A percentile compares a stretch with the other conserved stretches of the same genome.
phyloP scores from a whole-genome alignment of 2,329 filamentous ascomycete species.

The Aspergillus uvarum region DNA sequence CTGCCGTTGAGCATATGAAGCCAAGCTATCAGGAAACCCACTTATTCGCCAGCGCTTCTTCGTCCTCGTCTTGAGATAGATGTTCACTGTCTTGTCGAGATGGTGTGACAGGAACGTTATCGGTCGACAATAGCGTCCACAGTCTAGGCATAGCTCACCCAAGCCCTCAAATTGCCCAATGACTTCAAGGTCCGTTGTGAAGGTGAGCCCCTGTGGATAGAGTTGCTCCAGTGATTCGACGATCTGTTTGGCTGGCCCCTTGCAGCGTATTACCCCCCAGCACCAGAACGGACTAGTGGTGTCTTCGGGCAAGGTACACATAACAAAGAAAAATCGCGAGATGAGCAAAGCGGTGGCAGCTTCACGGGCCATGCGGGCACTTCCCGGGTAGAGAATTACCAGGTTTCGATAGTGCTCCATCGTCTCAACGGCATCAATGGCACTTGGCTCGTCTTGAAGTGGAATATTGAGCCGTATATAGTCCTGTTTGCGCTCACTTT shows the following conservation, averaged over 20 bases:
- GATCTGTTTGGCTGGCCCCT: conserved; percentile 14
- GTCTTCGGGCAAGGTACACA: conserved; percentile 11
- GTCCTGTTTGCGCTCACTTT: conserved; percentile 4
- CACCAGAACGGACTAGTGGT: conserved; percentile 16
- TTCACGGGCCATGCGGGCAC: conserved; percentile 18
- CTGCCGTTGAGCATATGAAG: conserved; percentile 7
- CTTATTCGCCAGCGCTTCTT: conserved; percentile 14
- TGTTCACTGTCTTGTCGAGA: conserved; percentile 6
- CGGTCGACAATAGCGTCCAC: conserved; percentile 10
- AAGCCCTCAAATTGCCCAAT: conserved; percentile 4
- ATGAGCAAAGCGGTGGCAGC: conserved; percentile 16
- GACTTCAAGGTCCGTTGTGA: conserved; percentile 13
- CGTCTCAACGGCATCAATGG: conserved; percentile 11
- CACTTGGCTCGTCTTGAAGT: conserved; percentile 8
- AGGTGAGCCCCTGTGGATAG: conserved; percentile 17
- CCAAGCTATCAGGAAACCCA: conserved; percentile 10
- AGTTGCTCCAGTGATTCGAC: conserved; percentile 16
- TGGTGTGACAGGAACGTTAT: conserved; percentile 8
- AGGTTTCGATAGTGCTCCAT: conserved; percentile 22
- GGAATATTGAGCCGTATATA: conserved; percentile 14
- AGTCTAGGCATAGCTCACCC: conserved; percentile 8
- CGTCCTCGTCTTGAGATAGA: conserved; percentile 9
- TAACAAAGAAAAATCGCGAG: conserved; percentile 19
- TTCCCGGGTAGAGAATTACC: conserved; percentile 15
- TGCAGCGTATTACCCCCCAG: conserved; percentile 15